These are phyloP conservation scores for Cyberlindnera meyerae DNA, from an alignment of 805 yeast genomes.

Conservation along the genomic window DNA sequence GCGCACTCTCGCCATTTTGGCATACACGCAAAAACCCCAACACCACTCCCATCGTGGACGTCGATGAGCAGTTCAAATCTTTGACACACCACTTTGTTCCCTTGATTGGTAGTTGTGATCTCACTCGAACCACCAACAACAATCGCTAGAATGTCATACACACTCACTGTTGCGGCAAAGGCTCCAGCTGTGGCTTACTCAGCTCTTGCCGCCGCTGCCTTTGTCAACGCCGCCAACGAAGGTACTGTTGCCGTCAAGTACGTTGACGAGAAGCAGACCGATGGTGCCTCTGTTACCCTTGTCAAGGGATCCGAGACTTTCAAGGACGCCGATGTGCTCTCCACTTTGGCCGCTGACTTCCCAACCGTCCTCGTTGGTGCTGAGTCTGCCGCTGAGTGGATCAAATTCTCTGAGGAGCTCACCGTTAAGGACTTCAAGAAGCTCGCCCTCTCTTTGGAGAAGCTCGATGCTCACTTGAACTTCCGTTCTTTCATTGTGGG, in stretches of 20 bases:
- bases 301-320: constrained; percentile 39
- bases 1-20: no score
- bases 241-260: constrained; percentile 55
- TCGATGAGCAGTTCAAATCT: no score
- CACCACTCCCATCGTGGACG: no score
- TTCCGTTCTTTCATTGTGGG: constrained; percentile 78
- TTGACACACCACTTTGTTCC: no score
- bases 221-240: constrained; percentile 52
- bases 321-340: constrained; percentile 41
- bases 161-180: constrained; percentile 73
- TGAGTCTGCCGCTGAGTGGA: constrained; percentile 54
- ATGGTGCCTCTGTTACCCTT: constrained; percentile 43
- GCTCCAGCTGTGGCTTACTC: constrained; percentile 81
- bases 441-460: constrained; percentile 70
- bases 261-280: constrained; percentile 67
- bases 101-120: no score
- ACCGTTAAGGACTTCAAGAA: constrained; percentile 85
- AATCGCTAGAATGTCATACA: constrained; percentile 33
- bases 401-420: constrained; percentile 61
- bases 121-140: no score
- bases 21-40: no score
- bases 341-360: constrained; percentile 45
- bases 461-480: constrained; percentile 77
- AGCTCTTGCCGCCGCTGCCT: constrained; percentile 70
- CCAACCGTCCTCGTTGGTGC: constrained; percentile 37